Percentiles rank a stretch among this genome's conserved stretches.
phyloP scores from a whole-genome alignment of 108 stramenopile genomes.

The Nitzschia sp. region DNA sequence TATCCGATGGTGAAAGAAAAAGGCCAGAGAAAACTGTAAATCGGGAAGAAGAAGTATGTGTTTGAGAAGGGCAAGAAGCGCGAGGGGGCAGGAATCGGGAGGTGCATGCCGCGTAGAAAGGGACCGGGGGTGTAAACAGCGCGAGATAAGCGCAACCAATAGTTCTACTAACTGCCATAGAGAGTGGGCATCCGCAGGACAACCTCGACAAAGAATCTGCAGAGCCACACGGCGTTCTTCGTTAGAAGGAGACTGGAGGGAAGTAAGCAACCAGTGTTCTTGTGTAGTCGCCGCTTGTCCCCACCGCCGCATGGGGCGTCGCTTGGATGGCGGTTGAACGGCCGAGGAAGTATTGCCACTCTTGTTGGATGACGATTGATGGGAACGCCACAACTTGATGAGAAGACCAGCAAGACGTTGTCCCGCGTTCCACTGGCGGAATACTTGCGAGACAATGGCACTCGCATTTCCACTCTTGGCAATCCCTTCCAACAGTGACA shows the following conservation, averaged over 20 bases:
- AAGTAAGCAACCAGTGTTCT: constrained; percentile 36
- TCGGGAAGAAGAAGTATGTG: constrained; percentile 13
- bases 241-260: constrained; percentile 25
- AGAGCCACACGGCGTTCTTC: constrained; percentile 31
- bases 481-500: constrained; percentile 42
- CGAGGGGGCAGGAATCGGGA: constrained; percentile 1
- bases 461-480: constrained; percentile 9
- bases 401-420: constrained; percentile 20
- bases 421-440: constrained; percentile 23
- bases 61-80: constrained; percentile 21
- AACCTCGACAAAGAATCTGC: constrained; percentile 27
- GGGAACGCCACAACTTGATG: neutral
- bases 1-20: constrained; percentile 11
- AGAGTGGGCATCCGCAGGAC: constrained; percentile 21
- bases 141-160: neutral
- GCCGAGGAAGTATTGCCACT: constrained; percentile 8
- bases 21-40: constrained; percentile 12
- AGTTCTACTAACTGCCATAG: constrained; percentile 21
- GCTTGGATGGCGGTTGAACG: neutral
- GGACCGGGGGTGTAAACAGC: neutral
- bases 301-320: neutral
- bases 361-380: neutral
- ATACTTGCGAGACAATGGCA: constrained; percentile 17
- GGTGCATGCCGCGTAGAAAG: neutral
- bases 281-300: neutral